Evolutionary conservation across 768 basidiomycete species (phyloP), one percentile per base, ranked within the genome.

Genomic region (Hemileccinum impolitum): DNA sequence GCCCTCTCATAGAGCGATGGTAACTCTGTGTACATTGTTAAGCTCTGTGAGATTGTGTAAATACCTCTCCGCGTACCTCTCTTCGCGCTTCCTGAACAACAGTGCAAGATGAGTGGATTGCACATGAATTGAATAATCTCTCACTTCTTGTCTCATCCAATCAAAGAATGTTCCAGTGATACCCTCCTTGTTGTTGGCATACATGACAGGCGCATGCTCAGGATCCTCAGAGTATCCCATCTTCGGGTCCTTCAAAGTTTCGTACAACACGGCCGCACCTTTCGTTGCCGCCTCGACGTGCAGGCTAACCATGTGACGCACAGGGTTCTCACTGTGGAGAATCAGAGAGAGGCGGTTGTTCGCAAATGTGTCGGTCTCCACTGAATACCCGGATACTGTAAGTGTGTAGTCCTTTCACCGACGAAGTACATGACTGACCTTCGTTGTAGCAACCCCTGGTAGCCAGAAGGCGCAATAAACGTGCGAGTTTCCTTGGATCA

Each of bases 261-360:
- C 67, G 17, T 66, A 58, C 13, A 57, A 57, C 19, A 58, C 54
- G 35, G 45, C 42, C 1, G 43, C 17, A 23, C 32, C 17, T 38
- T 18, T 61, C 15, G 46, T 43, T 8, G 14, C 18, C 10, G 38
- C 45, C 23, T 65, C 56, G 23, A 61, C 47, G 9, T 63, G 63
- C 19, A 56, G 47, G 28, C 21, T 43, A 31, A 57, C 12, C 50
- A 64, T 56, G 42, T 60, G 56, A 31, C 46, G 50, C 25, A 57
- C 53, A 23, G 64, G 52, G 25, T 67, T 57, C 19, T 58, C 41
- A 12, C 51, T 54, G 25, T 56, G 60, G 6, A 72, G 53, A 35
- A 57, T 56, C 8, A 65, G 37, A n/a, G 67, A 45, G 6, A 72
- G 54, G 1, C 67, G 66, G 40, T 65, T 71, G 53, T 71, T 72